Evolutionary conservation across 2,329 filamentous ascomycete genomes (phyloP).

Genomic region (Pseudocercospora vitis): DNA sequence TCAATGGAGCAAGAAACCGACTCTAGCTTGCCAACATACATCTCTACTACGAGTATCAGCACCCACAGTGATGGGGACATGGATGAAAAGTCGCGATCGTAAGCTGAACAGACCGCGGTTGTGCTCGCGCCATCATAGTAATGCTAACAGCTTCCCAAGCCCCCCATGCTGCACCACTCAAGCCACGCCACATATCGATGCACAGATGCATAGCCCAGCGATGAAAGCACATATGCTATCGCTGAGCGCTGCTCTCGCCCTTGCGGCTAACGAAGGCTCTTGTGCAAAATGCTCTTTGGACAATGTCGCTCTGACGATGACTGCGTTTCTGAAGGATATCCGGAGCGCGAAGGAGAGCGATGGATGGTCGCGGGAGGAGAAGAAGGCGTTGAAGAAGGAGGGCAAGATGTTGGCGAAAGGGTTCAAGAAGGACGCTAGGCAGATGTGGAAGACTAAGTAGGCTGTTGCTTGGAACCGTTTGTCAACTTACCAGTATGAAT

Average conservation of each 20-base stretch:
- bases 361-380: slow-evolving; percentile 7
- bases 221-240: slow-evolving; percentile 10
- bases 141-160: neutral
- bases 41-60: neutral
- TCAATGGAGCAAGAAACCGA: neutral
- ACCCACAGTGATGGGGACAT: neutral
- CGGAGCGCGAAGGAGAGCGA: slow-evolving; percentile 7
- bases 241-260: slow-evolving; percentile 15
- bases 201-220: neutral
- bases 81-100: neutral
- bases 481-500: too few relatives aligned
- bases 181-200: slow-evolving; percentile 11
- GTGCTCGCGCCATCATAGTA: neutral
- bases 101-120: neutral
- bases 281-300: slow-evolving; percentile 12
- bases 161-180: neutral
- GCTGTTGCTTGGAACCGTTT: too few relatives aligned
- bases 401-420: slow-evolving; percentile 12
- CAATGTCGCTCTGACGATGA: neutral
- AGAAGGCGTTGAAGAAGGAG: slow-evolving; percentile 16
- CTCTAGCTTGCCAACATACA: neutral
- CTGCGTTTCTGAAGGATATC: slow-evolving; percentile 2
- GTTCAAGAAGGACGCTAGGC: slow-evolving; percentile 12
- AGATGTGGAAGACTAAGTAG: slow-evolving; percentile 6
- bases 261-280: neutral